Base-by-base conservation (phyloP, 1,284 basidiomycete genomes). In the Lignosus rhinocerotis region DNA sequence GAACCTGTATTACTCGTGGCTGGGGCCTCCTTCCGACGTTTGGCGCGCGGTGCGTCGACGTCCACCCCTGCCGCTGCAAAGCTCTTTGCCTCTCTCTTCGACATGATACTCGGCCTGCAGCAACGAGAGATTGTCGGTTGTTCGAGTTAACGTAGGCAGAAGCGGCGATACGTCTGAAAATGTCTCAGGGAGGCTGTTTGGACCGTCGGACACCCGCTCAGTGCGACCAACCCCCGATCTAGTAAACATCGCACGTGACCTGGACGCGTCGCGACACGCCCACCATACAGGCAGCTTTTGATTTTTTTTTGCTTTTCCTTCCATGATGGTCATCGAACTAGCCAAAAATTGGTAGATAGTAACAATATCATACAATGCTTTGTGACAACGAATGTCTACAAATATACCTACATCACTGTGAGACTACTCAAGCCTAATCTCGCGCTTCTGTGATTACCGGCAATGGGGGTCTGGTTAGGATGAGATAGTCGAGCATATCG, bases 61-160 rank as follows among this genome's bases (percentile, higher is more conserved):
- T 83, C 83, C 65, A 79, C 77, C 56, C 78, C 78, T 60, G 79
- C 76, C 60, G 78, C 76, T 48, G 75, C 67, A 41, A 76, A 67
- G 58, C 63, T 78, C 53, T 74, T 83, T 56, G 83, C 78, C 71
- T 88, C 86, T 73, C 88, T 75, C 78, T 90, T 90, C 73, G 81
- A 83, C 86, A 88, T 85, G 55, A 51, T 53, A 43, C 44, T 12
- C 31, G 45, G 36, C n/a, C 49, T 53, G 45, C 45, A 38, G 44
- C 55, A 48, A 44, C 39, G 34, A 31, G 56, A 49, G 51, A 48
- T 38, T 19, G 47, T 21, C 47, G 46, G 53, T 53, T 42, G 51
- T 45, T 38, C 49, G 50, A 60, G 61, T 58, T 54, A 56, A 42
- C 38, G 54, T 45, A 42, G 56, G 52, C 42, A 52, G 50, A 44